A percentile compares a stretch with the other conserved stretches of the same genome.
phyloP scores from a whole-genome alignment of 164 flowering plant genomes.

The Stephania japonica region DNA sequence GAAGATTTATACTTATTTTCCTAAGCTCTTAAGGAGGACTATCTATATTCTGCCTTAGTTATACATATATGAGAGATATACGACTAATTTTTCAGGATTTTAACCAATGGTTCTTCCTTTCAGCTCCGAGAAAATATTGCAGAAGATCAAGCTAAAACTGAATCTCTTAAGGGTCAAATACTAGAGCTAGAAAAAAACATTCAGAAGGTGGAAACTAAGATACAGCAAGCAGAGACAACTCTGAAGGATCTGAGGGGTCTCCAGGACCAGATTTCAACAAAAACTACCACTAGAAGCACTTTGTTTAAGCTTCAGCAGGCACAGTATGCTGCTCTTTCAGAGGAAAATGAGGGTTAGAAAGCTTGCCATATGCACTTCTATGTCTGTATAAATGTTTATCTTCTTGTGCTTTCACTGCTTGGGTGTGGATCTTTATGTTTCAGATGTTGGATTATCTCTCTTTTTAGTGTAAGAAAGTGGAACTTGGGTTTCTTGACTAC shows the following conservation, averaged over 20 bases:
- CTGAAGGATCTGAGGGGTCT: constrained; percentile 56
- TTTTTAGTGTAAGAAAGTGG: not conserved
- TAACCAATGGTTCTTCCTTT: constrained; percentile 3
- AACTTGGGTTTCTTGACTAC: not conserved
- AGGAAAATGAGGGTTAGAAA: constrained; percentile 79
- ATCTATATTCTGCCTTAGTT: not conserved
- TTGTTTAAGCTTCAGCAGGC: constrained; percentile 55
- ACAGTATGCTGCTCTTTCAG: constrained; percentile 61
- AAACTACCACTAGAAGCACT: constrained; percentile 63
- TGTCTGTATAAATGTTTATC: not conserved
- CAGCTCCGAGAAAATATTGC: constrained; percentile 76
- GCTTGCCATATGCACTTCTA: not conserved
- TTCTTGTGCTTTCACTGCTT: not conserved
- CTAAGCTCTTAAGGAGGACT: not conserved
- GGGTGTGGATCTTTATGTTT: not conserved
- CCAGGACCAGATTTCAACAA: constrained; percentile 59
- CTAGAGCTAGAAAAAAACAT: constrained; percentile 57
- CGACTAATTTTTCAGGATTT: not conserved
- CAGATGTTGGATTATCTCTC: not conserved
- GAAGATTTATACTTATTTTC: not conserved
- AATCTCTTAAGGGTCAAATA: constrained; percentile 54
- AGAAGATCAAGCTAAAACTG: constrained; percentile 71
- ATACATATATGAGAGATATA: not conserved
- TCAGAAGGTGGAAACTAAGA: constrained; percentile 53
- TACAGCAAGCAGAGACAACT: constrained; percentile 48